Conservation (phyloP, 2,329 filamentous ascomycete genomes). For the Dothideomycetidae sp. region DNA sequence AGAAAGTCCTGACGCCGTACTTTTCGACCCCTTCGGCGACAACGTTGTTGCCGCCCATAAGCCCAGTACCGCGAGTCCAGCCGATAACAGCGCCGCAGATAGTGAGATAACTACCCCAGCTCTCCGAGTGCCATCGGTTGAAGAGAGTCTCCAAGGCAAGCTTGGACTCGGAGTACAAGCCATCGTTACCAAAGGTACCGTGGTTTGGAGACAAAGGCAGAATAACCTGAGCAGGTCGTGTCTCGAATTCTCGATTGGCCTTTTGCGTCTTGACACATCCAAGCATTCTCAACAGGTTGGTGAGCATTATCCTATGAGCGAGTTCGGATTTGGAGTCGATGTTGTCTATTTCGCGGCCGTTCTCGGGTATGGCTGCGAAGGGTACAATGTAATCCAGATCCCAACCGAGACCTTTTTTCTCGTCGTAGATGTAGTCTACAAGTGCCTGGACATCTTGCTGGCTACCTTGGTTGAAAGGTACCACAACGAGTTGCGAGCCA, state of each 20-base stretch:
- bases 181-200: constrained; percentile 94
- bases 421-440: constrained; percentile 89
- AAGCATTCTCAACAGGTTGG: constrained; percentile 83
- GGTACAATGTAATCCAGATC: constrained; percentile 92
- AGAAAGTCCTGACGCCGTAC: constrained; percentile 94
- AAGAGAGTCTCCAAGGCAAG: constrained; percentile 93
- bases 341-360: constrained; percentile 89
- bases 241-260: constrained; percentile 74
- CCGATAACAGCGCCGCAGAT: constrained; percentile 97
- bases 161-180: constrained; percentile 97
- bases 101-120: constrained; percentile 93
- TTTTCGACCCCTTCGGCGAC: constrained; percentile 94
- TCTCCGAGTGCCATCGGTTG: constrained; percentile 96
- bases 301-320: constrained; percentile 97
- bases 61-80: constrained; percentile 94
- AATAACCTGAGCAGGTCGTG: constrained; percentile 89
- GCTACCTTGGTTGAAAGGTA: constrained; percentile 97
- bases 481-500: constrained; percentile 91
- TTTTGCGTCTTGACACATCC: constrained; percentile 88
- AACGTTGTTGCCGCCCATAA: constrained; percentile 97
- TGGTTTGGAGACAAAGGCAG: constrained; percentile 94
- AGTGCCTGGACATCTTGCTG: constrained; percentile 94
- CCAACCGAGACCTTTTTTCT: constrained; percentile 94
- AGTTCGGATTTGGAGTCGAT: constrained; percentile 97
- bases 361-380: constrained; percentile 95